Base-by-base conservation (phyloP, 2,329 filamentous ascomycete species). In the Teratosphaeria gauchensis region DNA sequence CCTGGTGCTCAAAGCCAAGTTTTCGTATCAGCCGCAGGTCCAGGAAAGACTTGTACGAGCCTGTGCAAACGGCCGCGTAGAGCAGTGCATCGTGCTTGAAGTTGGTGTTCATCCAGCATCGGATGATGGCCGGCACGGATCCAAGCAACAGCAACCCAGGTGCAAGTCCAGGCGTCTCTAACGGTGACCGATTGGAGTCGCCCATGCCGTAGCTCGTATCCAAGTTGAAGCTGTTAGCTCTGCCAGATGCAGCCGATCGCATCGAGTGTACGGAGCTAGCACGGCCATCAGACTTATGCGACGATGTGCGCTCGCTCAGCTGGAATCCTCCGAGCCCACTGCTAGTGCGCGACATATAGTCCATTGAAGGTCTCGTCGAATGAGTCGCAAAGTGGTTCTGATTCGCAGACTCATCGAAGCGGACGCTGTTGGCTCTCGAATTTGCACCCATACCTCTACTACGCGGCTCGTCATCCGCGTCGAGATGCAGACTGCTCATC, bases 331-430 rank as follows among this genome's bases (percentile, higher is more conserved):
- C 87, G 67, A 96, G 80, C 38, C 90, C 87, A 72, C 66, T 70
- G 60, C 64, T 66, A 24, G 90, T 91, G 56, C 92, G 78, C 30
- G 89, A 87, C 48, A 85, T 84, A 65, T 95, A 87, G 58, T 97
- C 94, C 53, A 89, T 84, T 12, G 90, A 92, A 58, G 91, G 87
- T 52, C 92, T 85, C 60, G 87, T 89, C 63, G 84, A 85, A 69
- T 95, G 90, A 48, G 42, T 48, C 42, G 86, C 87, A 84, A 94
- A 95, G 72, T 91, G 91, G 54, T 90, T 88, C 67, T 96, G 91
- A 66, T 96, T 85, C 14, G 92, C 92, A 69, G 90, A 96, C 72
- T 97, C 92, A 70, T 97, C 94, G 68, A 99, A 99, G 42, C 94
- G 89, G 65, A 99, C 94, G 70, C 94, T 97, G 72, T 97, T 97